These are phyloP conservation scores for Phytophthora pluvialis DNA, from an alignment of 352 stramenopile species.

Conservation along the genomic window DNA sequence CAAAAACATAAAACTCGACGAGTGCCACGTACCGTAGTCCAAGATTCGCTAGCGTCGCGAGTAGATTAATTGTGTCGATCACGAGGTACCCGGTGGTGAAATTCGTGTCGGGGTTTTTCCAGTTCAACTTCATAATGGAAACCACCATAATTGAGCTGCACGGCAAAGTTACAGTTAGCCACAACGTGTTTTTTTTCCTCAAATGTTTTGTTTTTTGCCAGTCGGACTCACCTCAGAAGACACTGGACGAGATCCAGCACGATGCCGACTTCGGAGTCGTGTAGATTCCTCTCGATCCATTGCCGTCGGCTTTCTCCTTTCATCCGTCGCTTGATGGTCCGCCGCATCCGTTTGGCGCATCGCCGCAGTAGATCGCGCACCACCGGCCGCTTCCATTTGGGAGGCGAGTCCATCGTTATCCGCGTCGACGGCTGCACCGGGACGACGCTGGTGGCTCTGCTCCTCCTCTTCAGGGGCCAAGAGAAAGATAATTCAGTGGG, in stretches of 20 bases:
- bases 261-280: slow-evolving; percentile 67
- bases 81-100: slow-evolving; percentile 38
- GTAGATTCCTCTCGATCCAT: slow-evolving; percentile 78
- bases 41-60: slow-evolving; percentile 54
- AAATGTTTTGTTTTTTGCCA: background rate
- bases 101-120: slow-evolving; percentile 43
- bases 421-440: slow-evolving; percentile 11
- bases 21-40: slow-evolving; percentile 41
- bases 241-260: slow-evolving; percentile 63
- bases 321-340: slow-evolving; percentile 64
- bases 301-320: slow-evolving; percentile 69
- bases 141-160: slow-evolving; percentile 60
- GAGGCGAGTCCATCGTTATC: slow-evolving; percentile 4
- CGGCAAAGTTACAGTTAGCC: background rate
- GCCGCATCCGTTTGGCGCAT: slow-evolving; percentile 30
- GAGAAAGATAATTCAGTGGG: slow-evolving; percentile 12
- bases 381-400: slow-evolving; percentile 29
- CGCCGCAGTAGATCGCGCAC: slow-evolving; percentile 20
- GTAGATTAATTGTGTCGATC: slow-evolving; percentile 60
- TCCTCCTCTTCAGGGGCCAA: slow-evolving; percentile 26
- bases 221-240: slow-evolving; percentile 42
- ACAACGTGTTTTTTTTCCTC: no score
- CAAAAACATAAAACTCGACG: background rate
- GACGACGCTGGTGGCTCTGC: slow-evolving; percentile 19
- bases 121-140: slow-evolving; percentile 73